Conservation (phyloP, 225 moss, liverwort and hornwort genomes). For the Thuidium tamariscinum region DNA sequence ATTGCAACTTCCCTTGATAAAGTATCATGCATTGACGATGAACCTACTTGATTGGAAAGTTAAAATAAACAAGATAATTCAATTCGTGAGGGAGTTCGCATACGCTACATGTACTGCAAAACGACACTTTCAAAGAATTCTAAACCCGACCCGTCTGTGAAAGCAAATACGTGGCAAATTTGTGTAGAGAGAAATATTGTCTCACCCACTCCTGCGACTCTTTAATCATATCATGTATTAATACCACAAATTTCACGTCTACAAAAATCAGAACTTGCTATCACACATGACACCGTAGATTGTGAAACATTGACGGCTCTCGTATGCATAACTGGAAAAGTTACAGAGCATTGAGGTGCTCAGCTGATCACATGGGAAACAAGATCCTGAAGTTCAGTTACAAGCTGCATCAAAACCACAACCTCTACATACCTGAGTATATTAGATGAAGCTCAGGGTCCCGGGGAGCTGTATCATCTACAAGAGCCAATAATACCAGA, state of each 20-base stretch:
- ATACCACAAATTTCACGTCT: not conserved
- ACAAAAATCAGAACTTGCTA: not conserved
- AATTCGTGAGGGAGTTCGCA: not conserved
- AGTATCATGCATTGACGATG: not conserved
- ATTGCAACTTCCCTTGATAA: not conserved
- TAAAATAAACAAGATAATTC: not conserved
- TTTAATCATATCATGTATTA: not conserved
- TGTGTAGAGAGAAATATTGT: not conserved
- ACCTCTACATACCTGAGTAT: conserved; percentile 29
- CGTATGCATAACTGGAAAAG: not conserved
- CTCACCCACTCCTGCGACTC: not conserved
- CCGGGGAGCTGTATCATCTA: conserved; percentile 7
- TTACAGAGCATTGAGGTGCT: not conserved
- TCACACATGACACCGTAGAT: not conserved
- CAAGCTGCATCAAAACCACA: conserved; percentile 19
- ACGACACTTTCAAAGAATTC: not conserved
- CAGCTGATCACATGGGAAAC: conserved; percentile 6
- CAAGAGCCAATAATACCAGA: conserved; percentile 15
- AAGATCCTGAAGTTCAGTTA: conserved; percentile 16
- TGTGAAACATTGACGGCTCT: not conserved
- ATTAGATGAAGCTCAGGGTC: conserved; percentile 6
- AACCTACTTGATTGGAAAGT: not conserved
- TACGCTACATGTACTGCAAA: not conserved
- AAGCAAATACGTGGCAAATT: not conserved
- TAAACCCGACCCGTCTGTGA: not conserved